Conservation (phyloP, 2,329 filamentous ascomycete species). For the Penicillium italicum region DNA sequence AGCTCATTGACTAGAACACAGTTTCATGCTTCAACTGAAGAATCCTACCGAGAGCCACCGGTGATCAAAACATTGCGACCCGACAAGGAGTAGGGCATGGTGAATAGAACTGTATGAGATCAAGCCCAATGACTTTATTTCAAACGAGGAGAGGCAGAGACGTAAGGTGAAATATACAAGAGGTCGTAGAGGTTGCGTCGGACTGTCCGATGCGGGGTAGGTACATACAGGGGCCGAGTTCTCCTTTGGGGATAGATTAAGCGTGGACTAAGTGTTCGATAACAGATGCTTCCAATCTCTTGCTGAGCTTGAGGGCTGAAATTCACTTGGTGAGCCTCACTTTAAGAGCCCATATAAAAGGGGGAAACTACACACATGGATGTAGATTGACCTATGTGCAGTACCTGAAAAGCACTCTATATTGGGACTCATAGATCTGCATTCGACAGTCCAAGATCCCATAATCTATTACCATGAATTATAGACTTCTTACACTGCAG, state of each 20-base stretch:
- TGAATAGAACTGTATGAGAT: background rate
- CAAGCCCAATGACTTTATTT: background rate
- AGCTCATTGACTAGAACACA: background rate
- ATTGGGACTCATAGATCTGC: background rate
- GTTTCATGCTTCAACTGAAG: background rate
- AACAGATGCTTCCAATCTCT: background rate
- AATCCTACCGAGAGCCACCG: constrained; percentile 57
- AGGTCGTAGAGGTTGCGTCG: background rate
- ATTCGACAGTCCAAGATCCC: background rate
- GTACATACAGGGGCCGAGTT: background rate
- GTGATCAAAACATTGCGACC: constrained; percentile 62
- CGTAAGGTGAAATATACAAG: background rate
- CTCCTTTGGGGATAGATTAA: background rate
- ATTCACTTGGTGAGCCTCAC: background rate
- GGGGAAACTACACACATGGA: too few species aligned
- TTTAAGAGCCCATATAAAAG: too few species aligned
- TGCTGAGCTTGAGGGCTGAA: background rate
- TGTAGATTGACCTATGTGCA: background rate
- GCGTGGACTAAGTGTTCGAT: background rate
- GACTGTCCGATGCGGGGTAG: background rate
- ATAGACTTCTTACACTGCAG: background rate
- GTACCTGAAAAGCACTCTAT: background rate
- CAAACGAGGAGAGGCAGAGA: background rate
- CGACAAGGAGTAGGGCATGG: constrained; percentile 62
- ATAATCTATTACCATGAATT: background rate